Conservation (phyloP, 768 basidiomycete species). For the Panaeolus papilionaceus region DNA sequence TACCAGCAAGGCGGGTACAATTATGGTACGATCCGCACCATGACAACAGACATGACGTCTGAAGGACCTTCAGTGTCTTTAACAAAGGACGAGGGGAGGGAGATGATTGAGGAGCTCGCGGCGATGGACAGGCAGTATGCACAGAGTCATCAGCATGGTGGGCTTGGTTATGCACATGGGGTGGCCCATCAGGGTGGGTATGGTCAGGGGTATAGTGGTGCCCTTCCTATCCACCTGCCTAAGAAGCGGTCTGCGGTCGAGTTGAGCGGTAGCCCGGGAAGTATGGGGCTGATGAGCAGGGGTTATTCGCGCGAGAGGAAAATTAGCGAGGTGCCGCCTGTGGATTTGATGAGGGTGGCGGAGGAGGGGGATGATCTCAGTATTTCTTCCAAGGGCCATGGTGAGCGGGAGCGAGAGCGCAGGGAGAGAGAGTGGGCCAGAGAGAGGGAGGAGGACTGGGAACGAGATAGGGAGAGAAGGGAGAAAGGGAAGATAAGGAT, state of each 20-base stretch:
- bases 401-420: constrained; percentile 14
- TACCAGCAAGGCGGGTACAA: constrained; percentile 47
- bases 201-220: constrained; percentile 25
- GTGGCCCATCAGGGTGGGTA: constrained; percentile 13
- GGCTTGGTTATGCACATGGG: constrained; percentile 8
- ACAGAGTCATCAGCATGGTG: constrained; percentile 5
- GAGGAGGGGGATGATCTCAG: constrained; percentile 72
- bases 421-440: constrained; percentile 22
- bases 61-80: constrained; percentile 70
- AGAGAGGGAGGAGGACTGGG: constrained; percentile 24
- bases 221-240: not conserved
- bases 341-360: constrained; percentile 70
- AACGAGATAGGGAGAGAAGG: constrained; percentile 27
- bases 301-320: constrained; percentile 57
- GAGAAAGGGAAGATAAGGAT: constrained; percentile 18
- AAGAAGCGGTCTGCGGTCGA: constrained; percentile 16
- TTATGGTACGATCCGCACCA: constrained; percentile 83
- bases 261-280: constrained; percentile 19
- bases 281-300: constrained; percentile 20
- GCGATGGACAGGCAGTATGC: constrained; percentile 36
- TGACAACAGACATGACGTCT: constrained; percentile 82
- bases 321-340: constrained; percentile 63
- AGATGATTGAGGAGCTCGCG: constrained; percentile 55
- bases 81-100: constrained; percentile 69
- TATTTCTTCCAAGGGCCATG: constrained; percentile 41